These are phyloP conservation scores for Oryza coarctata DNA, from an alignment of 176 grass and related monocot species.

Conservation along the genomic window DNA sequence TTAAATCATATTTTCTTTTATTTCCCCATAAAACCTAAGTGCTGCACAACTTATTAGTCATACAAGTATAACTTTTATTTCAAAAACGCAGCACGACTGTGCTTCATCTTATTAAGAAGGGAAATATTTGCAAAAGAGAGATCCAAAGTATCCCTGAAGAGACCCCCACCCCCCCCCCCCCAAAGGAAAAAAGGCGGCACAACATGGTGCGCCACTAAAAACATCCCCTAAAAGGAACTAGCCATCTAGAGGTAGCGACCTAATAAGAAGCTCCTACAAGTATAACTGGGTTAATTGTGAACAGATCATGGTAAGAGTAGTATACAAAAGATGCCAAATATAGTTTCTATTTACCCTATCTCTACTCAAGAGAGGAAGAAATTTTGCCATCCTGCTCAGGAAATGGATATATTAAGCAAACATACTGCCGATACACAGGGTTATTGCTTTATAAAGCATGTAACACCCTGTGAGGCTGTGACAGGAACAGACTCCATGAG, in stretches of 20 bases:
- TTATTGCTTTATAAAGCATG: neutral
- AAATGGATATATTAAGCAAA: neutral
- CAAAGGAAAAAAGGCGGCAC: no score
- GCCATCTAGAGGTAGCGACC: no score
- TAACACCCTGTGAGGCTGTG: neutral
- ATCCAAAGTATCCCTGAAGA: no score
- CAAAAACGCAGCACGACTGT: no score
- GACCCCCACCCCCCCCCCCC: no score
- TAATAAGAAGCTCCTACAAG: no score
- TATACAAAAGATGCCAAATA: neutral
- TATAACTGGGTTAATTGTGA: neutral
- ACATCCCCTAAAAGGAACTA: no score
- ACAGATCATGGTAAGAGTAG: neutral
- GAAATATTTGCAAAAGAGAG: no score
- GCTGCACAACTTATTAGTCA: neutral
- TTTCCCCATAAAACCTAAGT: neutral
- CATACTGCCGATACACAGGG: neutral
- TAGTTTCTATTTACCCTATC: neutral
- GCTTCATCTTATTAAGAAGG: no score
- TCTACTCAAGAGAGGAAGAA: neutral
- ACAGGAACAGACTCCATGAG: neutral
- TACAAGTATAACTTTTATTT: neutral
- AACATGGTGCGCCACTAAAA: no score
- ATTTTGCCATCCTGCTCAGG: neutral
- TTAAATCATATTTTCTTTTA: neutral